Evolutionary conservation across 1,139 yeast genomes (phyloP), one percentile per base, ranked within the genome.

Genomic region (Scheffersomyces quercinus): DNA sequence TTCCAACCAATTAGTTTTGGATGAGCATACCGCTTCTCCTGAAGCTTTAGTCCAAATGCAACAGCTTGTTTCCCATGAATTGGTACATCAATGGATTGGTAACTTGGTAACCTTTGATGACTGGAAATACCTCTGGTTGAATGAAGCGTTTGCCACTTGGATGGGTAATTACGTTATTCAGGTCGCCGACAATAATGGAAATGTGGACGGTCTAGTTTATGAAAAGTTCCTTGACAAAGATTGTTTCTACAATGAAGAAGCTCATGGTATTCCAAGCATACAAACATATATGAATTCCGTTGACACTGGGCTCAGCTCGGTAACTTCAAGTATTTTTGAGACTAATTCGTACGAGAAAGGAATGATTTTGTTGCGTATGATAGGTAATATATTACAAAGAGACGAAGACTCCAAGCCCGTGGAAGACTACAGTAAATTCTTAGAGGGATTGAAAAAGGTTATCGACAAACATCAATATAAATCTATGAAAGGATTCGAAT

Each of bases 21-120:
- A 70, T 38, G 72, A 67, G 11, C 33, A 41, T 1, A 35, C 42
- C 3, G 57, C 60, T 29, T 49, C 59, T 2, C 48, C 56, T 4
- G 47, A 45, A 3, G 52, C 46, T 4, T 59, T 60, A 36, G 51
- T 49, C 28, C 70, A 63, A 43, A 57, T 79, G 36, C 68, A 77
- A 47, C 85, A 83, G 53, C 70, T 85, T 41, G 58, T 86, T 6
- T 81, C 81, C 1, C 95, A 86, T 58, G 90, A 85, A 58, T 58
- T 85, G 49, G 81, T 84, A 16, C 95, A 86, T 58, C 91, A 85
- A 64, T 86, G 89, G 88, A 64, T 86, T 39, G 93, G 93, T 3
- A 82, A 85, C 52, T 68, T 72, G 52, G 74, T 85, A 1, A 70
- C 87, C 0, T 84, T 85, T 54, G 85, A 82, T 43, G 77, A 79